Percentiles rank a stretch among this genome's conserved stretches.
Evolutionary conservation across 208 protist genomes (phyloP).

Genomic region (Vickermania ingenoplastis): DNA sequence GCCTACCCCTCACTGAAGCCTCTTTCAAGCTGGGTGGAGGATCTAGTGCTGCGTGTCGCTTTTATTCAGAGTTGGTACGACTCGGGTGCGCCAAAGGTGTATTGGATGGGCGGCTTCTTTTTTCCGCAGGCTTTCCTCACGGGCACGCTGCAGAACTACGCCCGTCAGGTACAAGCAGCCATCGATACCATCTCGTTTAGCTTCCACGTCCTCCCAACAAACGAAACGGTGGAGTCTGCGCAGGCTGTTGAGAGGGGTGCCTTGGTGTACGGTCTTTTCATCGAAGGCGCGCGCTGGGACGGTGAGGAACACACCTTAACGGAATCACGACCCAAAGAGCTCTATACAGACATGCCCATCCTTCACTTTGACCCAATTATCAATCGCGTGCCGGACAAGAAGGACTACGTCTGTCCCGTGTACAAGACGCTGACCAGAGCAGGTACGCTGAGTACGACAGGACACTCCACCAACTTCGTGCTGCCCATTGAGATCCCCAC

Average conservation of each 20-base stretch:
- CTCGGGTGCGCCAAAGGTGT: slow-evolving; percentile 66
- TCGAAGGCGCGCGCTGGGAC: slow-evolving; percentile 96
- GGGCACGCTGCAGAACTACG: slow-evolving; percentile 95
- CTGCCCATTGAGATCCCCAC: slow-evolving; percentile 93
- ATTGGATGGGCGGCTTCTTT: slow-evolving; percentile 97
- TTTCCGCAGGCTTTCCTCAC: slow-evolving; percentile 97
- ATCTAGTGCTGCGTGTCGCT: slow-evolving; percentile 83
- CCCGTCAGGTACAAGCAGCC: slow-evolving; percentile 86
- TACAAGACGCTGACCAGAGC: slow-evolving; percentile 95
- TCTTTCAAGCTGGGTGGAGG: slow-evolving; percentile 94
- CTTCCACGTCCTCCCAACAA: slow-evolving; percentile 58
- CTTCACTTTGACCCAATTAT: slow-evolving; percentile 89
- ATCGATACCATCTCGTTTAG: slow-evolving; percentile 96
- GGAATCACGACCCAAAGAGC: slow-evolving; percentile 94
- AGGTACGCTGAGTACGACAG: slow-evolving; percentile 96
- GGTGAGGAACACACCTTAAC: slow-evolving; percentile 39
- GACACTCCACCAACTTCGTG: slow-evolving; percentile 98
- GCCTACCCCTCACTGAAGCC: slow-evolving; percentile 96
- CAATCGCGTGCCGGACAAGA: slow-evolving; percentile 29
- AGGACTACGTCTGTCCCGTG: slow-evolving; percentile 92
- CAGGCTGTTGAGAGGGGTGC: slow-evolving; percentile 45
- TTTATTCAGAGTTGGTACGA: slow-evolving; percentile 91
- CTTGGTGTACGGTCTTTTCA: slow-evolving; percentile 92
- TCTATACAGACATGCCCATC: slow-evolving; percentile 89
- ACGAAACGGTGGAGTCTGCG: slow-evolving; percentile 2